phyloP scores from a whole-genome alignment of 805 yeast genomes.

The Nakazawaea ernobii region DNA sequence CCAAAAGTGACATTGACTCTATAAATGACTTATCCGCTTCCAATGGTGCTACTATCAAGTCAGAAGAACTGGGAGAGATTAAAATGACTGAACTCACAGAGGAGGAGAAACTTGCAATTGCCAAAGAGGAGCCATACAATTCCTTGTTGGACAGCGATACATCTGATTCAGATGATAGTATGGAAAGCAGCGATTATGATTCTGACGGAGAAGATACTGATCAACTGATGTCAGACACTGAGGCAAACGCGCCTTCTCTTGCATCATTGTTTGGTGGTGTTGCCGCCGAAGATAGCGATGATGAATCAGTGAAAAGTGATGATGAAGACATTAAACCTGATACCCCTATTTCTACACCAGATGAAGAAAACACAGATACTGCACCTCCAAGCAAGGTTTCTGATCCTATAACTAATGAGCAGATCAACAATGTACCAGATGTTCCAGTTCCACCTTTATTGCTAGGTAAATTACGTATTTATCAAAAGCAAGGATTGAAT shows the following conservation, averaged over 20 bases:
- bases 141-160: slow-evolving; percentile 17
- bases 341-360: slow-evolving; percentile 33
- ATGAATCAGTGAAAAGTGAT: slow-evolving; percentile 28
- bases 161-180: slow-evolving; percentile 17
- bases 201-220: slow-evolving; percentile 13
- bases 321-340: slow-evolving; percentile 16
- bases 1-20: slow-evolving; percentile 12
- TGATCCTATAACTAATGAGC: slow-evolving; percentile 27
- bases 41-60: slow-evolving; percentile 1
- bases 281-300: slow-evolving; percentile 26
- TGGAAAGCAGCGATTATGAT: slow-evolving; percentile 10
- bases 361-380: slow-evolving; percentile 18
- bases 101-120: slow-evolving; percentile 8
- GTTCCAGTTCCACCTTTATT: slow-evolving; percentile 75
- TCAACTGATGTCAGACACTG: slow-evolving; percentile 15
- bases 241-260: slow-evolving; percentile 21
- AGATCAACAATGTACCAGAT: slow-evolving; percentile 46
- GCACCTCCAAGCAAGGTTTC: slow-evolving; percentile 13
- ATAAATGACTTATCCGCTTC: background rate
- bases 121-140: slow-evolving; percentile 12
- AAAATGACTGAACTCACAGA: slow-evolving; percentile 5
- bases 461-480: slow-evolving; percentile 79
- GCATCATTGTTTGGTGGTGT: slow-evolving; percentile 31
- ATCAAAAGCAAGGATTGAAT: slow-evolving; percentile 93
- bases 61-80: slow-evolving; percentile 7